These are phyloP conservation scores for Blastobotrys illinoisensis DNA, from an alignment of 1,139 yeast species.

Conservation along the genomic window DNA sequence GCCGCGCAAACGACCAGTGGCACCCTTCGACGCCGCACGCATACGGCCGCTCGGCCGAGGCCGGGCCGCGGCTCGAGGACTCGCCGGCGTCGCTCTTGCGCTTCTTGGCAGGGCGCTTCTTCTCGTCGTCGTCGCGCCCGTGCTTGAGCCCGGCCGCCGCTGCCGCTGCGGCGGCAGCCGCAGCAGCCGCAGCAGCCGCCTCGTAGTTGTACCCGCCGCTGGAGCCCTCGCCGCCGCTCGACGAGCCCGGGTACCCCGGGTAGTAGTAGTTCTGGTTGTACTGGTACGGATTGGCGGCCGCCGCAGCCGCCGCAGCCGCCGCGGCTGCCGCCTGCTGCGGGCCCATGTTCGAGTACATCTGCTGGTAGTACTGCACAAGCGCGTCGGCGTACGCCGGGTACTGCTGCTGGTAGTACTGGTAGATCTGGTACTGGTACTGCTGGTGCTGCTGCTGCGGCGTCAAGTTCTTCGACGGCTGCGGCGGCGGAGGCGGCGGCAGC, in stretches of 20 bases:
- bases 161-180: conserved; percentile 10
- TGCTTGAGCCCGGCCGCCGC: conserved; percentile 9
- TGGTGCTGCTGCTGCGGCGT: background rate
- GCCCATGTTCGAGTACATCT: conserved; percentile 2
- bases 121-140: conserved; percentile 6
- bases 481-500: background rate
- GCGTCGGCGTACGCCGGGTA: background rate
- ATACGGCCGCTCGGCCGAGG: conserved; percentile 38
- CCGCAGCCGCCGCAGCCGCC: conserved; percentile 4
- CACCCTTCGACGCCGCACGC: conserved; percentile 53
- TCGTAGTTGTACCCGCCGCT: background rate
- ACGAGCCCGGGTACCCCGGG: background rate
- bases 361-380: background rate
- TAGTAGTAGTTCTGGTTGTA: background rate
- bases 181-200: conserved; percentile 2
- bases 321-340: conserved; percentile 6
- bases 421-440: background rate
- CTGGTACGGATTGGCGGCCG: conserved; percentile 1
- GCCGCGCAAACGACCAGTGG: conserved; percentile 62
- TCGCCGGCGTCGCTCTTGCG: conserved; percentile 6
- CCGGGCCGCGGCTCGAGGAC: conserved; percentile 6
- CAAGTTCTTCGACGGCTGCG: background rate
- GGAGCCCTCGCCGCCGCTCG: background rate
- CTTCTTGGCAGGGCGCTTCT: conserved; percentile 10
- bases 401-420: background rate